These are phyloP conservation scores for Crocinoboletus sp. DNA, from an alignment of 1,284 basidiomycete genomes.

Conservation along the genomic window DNA sequence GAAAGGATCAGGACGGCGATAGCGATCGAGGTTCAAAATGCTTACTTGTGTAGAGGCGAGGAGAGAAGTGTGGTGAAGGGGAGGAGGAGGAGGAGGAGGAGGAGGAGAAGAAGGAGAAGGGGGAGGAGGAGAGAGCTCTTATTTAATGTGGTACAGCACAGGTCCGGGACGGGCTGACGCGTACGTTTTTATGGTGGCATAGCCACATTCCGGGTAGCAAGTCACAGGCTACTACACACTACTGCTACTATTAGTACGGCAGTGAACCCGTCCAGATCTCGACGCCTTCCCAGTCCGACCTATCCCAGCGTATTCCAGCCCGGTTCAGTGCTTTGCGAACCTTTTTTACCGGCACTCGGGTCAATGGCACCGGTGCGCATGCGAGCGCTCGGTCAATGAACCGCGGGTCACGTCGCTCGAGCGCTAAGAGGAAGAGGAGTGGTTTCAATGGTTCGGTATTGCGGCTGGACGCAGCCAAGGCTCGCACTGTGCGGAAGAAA, in stretches of 20 bases:
- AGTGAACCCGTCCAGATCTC: constrained; percentile 56
- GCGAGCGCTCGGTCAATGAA: constrained; percentile 59
- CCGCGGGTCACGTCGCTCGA: constrained; percentile 73
- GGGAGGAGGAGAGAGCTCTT: constrained; percentile 15
- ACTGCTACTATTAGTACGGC: not conserved
- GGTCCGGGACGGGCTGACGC: constrained; percentile 33
- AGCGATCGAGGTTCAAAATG: not conserved
- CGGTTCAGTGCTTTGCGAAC: constrained; percentile 60
- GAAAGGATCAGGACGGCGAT: not conserved
- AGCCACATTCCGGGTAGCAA: constrained; percentile 18
- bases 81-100: not conserved
- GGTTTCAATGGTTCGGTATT: constrained; percentile 11
- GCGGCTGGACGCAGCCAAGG: constrained; percentile 41
- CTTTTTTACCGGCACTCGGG: constrained; percentile 57
- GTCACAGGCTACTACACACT: no score
- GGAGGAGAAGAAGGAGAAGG: not conserved
- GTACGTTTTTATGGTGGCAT: constrained; percentile 12
- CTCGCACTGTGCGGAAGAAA: constrained; percentile 64
- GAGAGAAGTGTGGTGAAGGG: not conserved
- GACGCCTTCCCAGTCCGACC: constrained; percentile 70
- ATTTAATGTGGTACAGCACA: constrained; percentile 28
- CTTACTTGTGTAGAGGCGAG: constrained; percentile 3
- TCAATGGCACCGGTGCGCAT: constrained; percentile 46
- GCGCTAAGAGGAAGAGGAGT: constrained; percentile 60
- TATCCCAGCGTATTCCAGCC: constrained; percentile 53